Conservation (phyloP, 768 basidiomycete species). For the Lyophyllum atratum region DNA sequence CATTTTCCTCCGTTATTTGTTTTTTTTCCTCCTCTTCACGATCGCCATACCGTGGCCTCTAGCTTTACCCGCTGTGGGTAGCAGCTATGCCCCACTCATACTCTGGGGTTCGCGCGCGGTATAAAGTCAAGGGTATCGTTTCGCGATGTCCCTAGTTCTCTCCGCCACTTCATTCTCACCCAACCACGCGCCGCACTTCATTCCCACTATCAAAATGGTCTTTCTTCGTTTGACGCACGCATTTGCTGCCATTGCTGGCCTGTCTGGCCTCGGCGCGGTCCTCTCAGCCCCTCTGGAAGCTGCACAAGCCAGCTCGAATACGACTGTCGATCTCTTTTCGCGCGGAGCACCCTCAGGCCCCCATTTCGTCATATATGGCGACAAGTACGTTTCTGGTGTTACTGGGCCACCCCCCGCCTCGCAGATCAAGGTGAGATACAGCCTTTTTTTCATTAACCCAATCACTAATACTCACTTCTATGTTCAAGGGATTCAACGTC, state of each 20-base stretch:
- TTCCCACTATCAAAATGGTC: not conserved
- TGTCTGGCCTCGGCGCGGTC: not conserved
- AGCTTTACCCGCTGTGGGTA: not conserved
- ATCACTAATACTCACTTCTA: not conserved
- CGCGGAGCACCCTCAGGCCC: constrained; percentile 30
- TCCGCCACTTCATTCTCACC: not conserved
- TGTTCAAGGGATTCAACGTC: constrained; percentile 7
- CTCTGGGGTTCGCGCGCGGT: too few relatives aligned
- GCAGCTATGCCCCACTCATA: not conserved
- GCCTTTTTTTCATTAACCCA: not conserved
- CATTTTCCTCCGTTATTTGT: not conserved
- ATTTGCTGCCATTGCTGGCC: not conserved
- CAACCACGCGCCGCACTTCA: not conserved
- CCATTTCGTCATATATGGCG: constrained; percentile 41
- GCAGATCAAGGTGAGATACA: constrained; percentile 27
- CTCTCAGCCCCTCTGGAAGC: constrained; percentile 9
- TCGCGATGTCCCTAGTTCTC: not conserved
- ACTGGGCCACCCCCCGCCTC: constrained; percentile 37
- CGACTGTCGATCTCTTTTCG: constrained; percentile 11
- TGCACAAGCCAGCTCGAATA: constrained; percentile 6
- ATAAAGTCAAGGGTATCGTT: not conserved
- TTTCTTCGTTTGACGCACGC: not conserved
- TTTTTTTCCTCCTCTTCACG: not conserved
- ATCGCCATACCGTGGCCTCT: not conserved
- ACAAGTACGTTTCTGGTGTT: constrained; percentile 36